Evolutionary conservation across 352 stramenopile species (phyloP), one percentile per base, ranked within the genome.

Genomic region (Globisporangium cederbergense): DNA sequence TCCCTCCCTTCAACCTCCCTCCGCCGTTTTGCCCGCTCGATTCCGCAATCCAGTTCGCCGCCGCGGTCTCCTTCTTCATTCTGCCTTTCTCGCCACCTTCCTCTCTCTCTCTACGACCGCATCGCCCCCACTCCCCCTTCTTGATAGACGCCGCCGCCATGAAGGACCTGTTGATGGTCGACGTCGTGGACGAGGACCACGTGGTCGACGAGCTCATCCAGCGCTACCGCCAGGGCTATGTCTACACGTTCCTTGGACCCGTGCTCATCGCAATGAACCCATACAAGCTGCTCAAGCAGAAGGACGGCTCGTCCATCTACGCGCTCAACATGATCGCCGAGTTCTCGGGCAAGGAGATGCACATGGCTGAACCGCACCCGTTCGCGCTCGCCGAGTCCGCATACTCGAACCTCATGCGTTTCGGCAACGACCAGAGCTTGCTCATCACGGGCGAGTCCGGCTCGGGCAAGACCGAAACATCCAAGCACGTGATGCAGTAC

Each of bases 401-500:
- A 5, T 98, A 98, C 73, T 87, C 79, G 64, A 89, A 85, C 53
- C 78, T 98, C 68, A 95, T 98, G 80, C 84, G 83, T 70, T 91
- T 93, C 62, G 73, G 79, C 52, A 75, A 83, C 50, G 79, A 93
- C 75, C 95, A 96, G 61, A 92, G 83, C 45, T 69, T 96, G 60
- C 87, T 95, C 61, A 92, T 92, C 63, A 95, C 89, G 49, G 77
- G 85, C 46, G 88, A 97, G 71, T 91, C 79, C 0, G 88, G 93
- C 58, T 84, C 90, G 42, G 94, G 94, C 55, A 98, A 98, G 81
- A 98, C 95, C 0, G 93, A 98, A 70, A 98, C 93, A 47, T 97
- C 96, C 66, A 99, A 98, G 79, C 95, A 98, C 79, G 89, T 98
- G 18, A 95, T 99, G 85, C 87, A 94, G 45, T 98, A 98, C 71